Base-by-base conservation (phyloP, 495 filamentous ascomycete species). In the Aspergillus ellipticus region DNA sequence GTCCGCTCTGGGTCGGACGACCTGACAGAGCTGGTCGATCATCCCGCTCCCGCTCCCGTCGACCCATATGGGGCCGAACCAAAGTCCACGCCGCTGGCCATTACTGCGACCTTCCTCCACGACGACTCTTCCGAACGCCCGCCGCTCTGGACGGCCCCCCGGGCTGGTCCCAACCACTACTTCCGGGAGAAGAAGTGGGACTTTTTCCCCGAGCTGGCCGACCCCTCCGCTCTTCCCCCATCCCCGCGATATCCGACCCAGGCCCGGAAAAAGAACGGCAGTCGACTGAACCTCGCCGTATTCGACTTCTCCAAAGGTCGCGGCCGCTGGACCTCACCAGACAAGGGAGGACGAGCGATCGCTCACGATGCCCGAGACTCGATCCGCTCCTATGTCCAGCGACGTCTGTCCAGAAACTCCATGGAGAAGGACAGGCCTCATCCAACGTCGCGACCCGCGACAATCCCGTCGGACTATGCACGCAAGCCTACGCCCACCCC, bases 161-260 rank as follows among this genome's bases (percentile, higher is more conserved):
- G 61, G 4, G 49, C 52, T 1, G 72, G 70, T 1, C 62, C 71
- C 2, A 78, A 69, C 41, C 75, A 77, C 50, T 78, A 78, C 42
- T 78, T 78, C 48, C 66, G 75, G 9, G 75, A 78, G 39, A 78
- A 78, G 61, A 77, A 74, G 53, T 78, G 74, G 74, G 73, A 77
- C 54, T 74, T 74, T 63, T 78, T 78, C 59, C 75, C 75, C 6
- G 75, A 78, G 55, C 42, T 78, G 21, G 75, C 71, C 1, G 65
- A 66, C 0, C 70, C 67, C 2, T 69, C 69, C 2, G 55, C 62
- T 13, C 16, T 67, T 2, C 64, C 62, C 20, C 45, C 54, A n/a
- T 63, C 21, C 51, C 51, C 37, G 63, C 54, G 22, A 28, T 48
- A 54, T 53, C 7, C 49, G 26, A 7, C 26, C 43, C 67, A 63